phyloP scores from a whole-genome alignment of 441 rosid genomes.

The Biscutella auriculata region DNA sequence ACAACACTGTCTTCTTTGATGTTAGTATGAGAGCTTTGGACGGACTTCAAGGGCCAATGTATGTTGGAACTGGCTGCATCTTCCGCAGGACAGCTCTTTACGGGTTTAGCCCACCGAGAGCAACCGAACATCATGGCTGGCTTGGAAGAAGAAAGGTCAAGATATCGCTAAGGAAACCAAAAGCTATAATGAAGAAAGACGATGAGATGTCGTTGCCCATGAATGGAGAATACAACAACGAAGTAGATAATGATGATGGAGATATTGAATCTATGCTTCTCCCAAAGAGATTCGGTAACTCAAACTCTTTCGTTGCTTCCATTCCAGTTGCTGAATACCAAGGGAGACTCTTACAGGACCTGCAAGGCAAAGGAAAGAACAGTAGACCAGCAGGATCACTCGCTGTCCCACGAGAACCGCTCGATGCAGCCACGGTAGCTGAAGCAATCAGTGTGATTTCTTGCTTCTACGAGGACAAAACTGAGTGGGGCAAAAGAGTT shows the following conservation, averaged over 20 bases:
- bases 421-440: too few relatives aligned
- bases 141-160: constrained; percentile 52
- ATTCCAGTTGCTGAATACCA: constrained; percentile 74
- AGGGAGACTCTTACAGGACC: too few relatives aligned
- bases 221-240: constrained; percentile 28
- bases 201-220: constrained; percentile 41
- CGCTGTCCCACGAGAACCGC: too few relatives aligned
- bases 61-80: constrained; percentile 90
- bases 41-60: constrained; percentile 83
- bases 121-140: constrained; percentile 55
- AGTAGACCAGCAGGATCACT: too few relatives aligned
- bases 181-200: constrained; percentile 33
- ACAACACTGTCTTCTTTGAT: constrained; percentile 82
- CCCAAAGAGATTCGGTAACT: constrained; percentile 66
- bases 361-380: too few relatives aligned
- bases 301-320: constrained; percentile 53
- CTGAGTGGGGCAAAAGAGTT: constrained; percentile 78
- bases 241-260: constrained; percentile 40
- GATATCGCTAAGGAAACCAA: constrained; percentile 40
- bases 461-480: constrained; percentile 72
- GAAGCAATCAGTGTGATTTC: too few relatives aligned
- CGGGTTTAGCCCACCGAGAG: constrained; percentile 81
- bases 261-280: constrained; percentile 52
- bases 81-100: constrained; percentile 74
- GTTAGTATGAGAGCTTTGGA: constrained; percentile 88